phyloP scores from a whole-genome alignment of 2,329 filamentous ascomycete genomes.

The Sarocladiaceae sp. region DNA sequence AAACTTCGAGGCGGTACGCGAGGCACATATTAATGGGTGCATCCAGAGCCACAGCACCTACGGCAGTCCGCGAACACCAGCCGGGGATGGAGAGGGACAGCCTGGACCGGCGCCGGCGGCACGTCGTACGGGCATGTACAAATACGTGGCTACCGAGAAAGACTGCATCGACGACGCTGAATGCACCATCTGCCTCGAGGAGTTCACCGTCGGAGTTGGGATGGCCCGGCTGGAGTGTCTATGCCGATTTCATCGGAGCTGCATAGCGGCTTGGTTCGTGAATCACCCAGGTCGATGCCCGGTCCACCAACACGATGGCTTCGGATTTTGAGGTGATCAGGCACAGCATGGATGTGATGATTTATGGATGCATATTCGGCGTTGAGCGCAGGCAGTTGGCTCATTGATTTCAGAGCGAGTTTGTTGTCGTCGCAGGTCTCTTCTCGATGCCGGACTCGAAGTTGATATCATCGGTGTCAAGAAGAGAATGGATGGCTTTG shows the following conservation, averaged over 20 bases:
- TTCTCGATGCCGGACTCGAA: too few species aligned
- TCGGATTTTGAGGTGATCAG: conserved; percentile 35
- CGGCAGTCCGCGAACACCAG: conserved; percentile 23
- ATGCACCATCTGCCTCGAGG: conserved; percentile 62
- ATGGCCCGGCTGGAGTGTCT: conserved; percentile 64
- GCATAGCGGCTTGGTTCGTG: conserved; percentile 58
- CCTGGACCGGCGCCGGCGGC: conserved; percentile 24
- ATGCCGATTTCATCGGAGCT: conserved; percentile 56
- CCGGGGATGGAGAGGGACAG: conserved; percentile 17
- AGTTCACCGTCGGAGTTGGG: conserved; percentile 53
- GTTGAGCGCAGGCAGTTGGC: neutral
- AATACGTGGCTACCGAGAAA: conserved; percentile 59
- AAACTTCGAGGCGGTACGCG: conserved; percentile 48
- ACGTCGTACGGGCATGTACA: conserved; percentile 55
- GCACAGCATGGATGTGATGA: conserved; percentile 1
- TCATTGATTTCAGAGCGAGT: too few species aligned
- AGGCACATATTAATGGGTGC: conserved; percentile 53
- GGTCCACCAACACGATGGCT: conserved; percentile 58
- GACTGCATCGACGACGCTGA: conserved; percentile 62
- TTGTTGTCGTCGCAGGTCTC: too few species aligned
- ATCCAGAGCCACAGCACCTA: conserved; percentile 50
- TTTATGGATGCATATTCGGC: conserved; percentile 2
- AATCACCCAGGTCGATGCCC: conserved; percentile 58
- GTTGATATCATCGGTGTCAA: too few species aligned
- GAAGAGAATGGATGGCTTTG: too few species aligned